phyloP scores from a whole-genome alignment of 306 rosid species.

The Acacia melanoxylon region DNA sequence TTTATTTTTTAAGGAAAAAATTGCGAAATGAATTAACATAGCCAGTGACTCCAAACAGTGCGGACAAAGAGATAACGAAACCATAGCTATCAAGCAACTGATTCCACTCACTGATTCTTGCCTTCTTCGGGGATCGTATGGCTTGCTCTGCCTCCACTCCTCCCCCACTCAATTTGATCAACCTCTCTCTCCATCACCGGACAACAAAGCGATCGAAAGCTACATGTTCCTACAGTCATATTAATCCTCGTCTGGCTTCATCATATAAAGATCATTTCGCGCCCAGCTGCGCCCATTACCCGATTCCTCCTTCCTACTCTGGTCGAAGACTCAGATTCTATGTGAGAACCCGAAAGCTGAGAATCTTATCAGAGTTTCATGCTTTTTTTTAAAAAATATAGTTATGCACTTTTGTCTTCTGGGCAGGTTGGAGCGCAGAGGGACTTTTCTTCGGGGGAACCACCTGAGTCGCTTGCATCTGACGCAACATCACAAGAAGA shows the following conservation, averaged over 20 bases:
- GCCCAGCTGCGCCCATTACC: slow-evolving; percentile 31
- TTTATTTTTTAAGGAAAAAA: no score
- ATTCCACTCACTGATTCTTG: slow-evolving; percentile 22
- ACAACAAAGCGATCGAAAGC: slow-evolving; percentile 33
- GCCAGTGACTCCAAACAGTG: not conserved
- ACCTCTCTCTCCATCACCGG: slow-evolving; percentile 37
- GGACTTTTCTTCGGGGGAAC: slow-evolving; percentile 56
- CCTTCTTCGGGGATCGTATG: slow-evolving; percentile 36
- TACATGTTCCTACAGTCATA: slow-evolving; percentile 28
- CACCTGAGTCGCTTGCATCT: slow-evolving; percentile 50
- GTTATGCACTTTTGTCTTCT: slow-evolving; percentile 23
- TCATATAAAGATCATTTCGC: slow-evolving; percentile 32
- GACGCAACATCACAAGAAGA: slow-evolving; percentile 55
- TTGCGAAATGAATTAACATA: not conserved
- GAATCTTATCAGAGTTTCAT: slow-evolving; percentile 31
- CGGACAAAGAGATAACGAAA: slow-evolving; percentile 7
- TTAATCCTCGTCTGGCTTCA: slow-evolving; percentile 26
- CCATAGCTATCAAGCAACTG: slow-evolving; percentile 14
- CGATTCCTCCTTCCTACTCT: slow-evolving; percentile 28
- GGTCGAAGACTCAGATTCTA: slow-evolving; percentile 45
- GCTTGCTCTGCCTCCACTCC: slow-evolving; percentile 44
- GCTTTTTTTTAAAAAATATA: slow-evolving; percentile 31
- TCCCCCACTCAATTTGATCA: slow-evolving; percentile 38
- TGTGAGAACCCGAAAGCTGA: slow-evolving; percentile 37
- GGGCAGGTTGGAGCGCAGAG: slow-evolving; percentile 65